Percentiles rank a stretch among this genome's conserved stretches.
phyloP scores from a whole-genome alignment of 2,329 filamentous ascomycete genomes.

The Microcyclosporella mali region DNA sequence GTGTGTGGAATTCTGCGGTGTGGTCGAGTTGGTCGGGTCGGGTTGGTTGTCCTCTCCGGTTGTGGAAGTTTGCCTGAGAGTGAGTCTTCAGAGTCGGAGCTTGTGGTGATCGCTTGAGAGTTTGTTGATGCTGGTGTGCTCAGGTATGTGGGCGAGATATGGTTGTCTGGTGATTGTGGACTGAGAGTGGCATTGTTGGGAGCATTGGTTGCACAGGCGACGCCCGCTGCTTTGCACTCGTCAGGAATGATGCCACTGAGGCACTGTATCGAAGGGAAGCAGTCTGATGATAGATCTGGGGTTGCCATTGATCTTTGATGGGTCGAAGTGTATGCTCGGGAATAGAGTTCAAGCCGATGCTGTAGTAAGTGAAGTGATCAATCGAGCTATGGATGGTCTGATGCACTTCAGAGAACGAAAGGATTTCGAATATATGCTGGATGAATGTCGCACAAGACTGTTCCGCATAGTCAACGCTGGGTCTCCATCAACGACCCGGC shows the following conservation, averaged over 20 bases:
- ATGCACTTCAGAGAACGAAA: conserved; percentile 4
- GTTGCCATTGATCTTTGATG: conserved; percentile 5
- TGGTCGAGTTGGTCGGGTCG: conserved; percentile 12
- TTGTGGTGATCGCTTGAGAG: conserved; percentile 12
- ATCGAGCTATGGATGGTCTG: conserved; percentile 5
- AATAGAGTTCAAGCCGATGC: conserved; percentile 1
- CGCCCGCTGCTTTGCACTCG: conserved; percentile 16
- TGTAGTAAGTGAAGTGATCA: conserved; percentile 1
- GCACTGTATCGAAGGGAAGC: conserved; percentile 18
- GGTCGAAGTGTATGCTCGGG: neutral
- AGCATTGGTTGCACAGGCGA: conserved; percentile 13
- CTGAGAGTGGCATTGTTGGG: conserved; percentile 1
- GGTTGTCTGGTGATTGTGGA: conserved; percentile 6
- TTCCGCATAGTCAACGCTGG: neutral
- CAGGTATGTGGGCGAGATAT: conserved; percentile 12
- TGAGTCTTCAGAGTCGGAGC: conserved; percentile 18
- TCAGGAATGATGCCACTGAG: conserved; percentile 16
- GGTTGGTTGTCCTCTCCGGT: neutral
- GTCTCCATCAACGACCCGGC: conserved; percentile 5
- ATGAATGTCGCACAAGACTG: conserved; percentile 1
- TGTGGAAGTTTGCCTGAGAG: conserved; percentile 4
- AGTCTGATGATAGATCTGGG: conserved; percentile 12
- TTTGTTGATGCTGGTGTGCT: conserved; percentile 5
- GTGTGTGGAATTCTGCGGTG: conserved; percentile 33
- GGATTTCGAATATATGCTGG: conserved; percentile 2